These are phyloP conservation scores for Magnaporthiopsis poae DNA, from an alignment of 2,329 filamentous ascomycete species.

Conservation along the genomic window DNA sequence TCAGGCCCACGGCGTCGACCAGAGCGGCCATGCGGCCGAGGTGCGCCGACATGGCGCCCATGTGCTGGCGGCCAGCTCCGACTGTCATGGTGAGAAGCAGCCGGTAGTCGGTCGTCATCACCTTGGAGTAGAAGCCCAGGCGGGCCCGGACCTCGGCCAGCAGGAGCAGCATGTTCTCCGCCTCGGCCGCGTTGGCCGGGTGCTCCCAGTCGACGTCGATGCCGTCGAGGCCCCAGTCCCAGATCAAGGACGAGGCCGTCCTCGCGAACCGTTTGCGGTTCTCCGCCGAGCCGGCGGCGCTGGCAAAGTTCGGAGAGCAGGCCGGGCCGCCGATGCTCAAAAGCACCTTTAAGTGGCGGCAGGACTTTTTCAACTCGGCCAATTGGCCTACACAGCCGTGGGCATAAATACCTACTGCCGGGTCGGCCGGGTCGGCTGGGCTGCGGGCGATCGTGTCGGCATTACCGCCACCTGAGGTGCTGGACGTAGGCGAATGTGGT, in stretches of 20 bases:
- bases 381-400: conserved; percentile 78
- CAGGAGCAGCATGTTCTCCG: conserved; percentile 34
- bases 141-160: conserved; percentile 34
- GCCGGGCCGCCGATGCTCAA: conserved; percentile 81
- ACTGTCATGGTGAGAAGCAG: conserved; percentile 45
- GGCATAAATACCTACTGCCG: conserved; percentile 50
- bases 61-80: conserved; percentile 38
- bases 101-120: conserved; percentile 31
- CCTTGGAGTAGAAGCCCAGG: conserved; percentile 38
- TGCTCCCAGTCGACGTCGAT: conserved; percentile 33
- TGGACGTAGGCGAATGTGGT: neutral
- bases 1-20: conserved; percentile 49
- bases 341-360: conserved; percentile 68
- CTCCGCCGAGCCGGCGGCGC: conserved; percentile 51
- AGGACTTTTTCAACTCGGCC: conserved; percentile 63
- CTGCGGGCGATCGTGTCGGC: conserved; percentile 4
- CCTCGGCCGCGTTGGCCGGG: conserved; percentile 27
- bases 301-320: conserved; percentile 66
- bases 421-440: neutral
- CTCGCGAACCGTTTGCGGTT: conserved; percentile 59
- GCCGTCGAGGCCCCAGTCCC: conserved; percentile 52
- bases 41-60: conserved; percentile 30
- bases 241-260: conserved; percentile 59
- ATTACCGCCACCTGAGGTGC: conserved; percentile 3
- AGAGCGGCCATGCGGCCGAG: conserved; percentile 35